Conservation (phyloP, 345 rosid genomes). For the Acer saccharum region DNA sequence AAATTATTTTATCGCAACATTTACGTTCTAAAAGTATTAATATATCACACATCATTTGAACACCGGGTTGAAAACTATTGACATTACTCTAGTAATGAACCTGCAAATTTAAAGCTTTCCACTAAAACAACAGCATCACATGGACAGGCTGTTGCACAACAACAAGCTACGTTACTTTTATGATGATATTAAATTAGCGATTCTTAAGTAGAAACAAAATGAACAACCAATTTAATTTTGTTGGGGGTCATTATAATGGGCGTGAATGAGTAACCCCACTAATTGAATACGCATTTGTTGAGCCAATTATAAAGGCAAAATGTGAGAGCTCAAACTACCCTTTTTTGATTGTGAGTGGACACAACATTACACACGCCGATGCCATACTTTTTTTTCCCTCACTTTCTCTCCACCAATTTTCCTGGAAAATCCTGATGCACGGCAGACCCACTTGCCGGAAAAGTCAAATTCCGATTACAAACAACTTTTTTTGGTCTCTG, state of each 20-base stretch:
- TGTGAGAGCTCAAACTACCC: slow-evolving; percentile 32
- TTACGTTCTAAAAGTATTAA: too few species aligned
- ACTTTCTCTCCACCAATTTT: slow-evolving; percentile 18
- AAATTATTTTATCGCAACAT: too few species aligned
- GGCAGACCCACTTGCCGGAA: neutral
- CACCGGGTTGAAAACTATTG: too few species aligned
- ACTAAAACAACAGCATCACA: slow-evolving; percentile 27
- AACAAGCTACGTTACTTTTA: slow-evolving; percentile 10
- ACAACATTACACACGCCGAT: slow-evolving; percentile 18
- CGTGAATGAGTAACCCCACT: slow-evolving; percentile 36
- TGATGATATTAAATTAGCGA: slow-evolving; percentile 3
- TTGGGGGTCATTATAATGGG: slow-evolving; percentile 11
- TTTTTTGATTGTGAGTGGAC: slow-evolving; percentile 38
- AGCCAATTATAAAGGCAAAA: slow-evolving; percentile 25
- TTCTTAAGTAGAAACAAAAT: neutral
- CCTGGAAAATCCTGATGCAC: slow-evolving; percentile 16
- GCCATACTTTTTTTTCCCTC: slow-evolving; percentile 27
- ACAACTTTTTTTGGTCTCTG: slow-evolving; percentile 26
- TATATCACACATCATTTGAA: too few species aligned
- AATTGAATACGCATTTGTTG: slow-evolving; percentile 9
- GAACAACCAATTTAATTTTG: neutral
- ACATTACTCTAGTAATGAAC: too few species aligned
- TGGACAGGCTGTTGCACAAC: slow-evolving; percentile 49
- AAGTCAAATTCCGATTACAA: neutral
- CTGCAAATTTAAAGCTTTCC: neutral